Evolutionary conservation across 2,329 filamentous ascomycete species (phyloP), one percentile per base, ranked within the genome.

Genomic region (Tolypocladium album): DNA sequence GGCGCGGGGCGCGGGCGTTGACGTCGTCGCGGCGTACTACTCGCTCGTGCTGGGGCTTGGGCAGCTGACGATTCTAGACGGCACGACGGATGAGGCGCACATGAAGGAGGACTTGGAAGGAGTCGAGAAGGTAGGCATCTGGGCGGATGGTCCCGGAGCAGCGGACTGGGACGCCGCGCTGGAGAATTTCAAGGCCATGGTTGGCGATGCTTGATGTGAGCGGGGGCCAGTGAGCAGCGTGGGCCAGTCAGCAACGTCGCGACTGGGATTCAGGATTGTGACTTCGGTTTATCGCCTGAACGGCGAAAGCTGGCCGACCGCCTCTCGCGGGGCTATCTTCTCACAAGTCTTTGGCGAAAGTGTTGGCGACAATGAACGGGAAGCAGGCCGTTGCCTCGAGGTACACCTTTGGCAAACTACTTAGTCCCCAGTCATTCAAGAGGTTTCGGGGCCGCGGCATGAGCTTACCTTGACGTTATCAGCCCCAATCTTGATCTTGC

Each of bases 401-500:
- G 65, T 87, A 87, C 1, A 87, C 83, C 83, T 85, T 61, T 31
- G 56, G 12, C 61, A 7, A 17, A 9, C 3, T 22, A 1, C 13
- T 43, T 24, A 27, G 50, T 22, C 50, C 36, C 31, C 7, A 38
- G 11, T 12, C 31, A 15, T 20, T n/a, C 50, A 22, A 1, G 27
- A 34, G 5, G 27, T 43, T n/a, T 8, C n/a, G 31, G 20, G 31
- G 17, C 11, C 12, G 22, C 13, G 20, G 31, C 31, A 6, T 6
- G 50, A 22, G 53, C 78, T 66, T 72, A 91, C 90, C 86, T 97
- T 99, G 60, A 97, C 92, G 67, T 87, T 89, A 64, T 94, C 88
- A 1, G 88, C 94, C 58, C 88, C 89, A 50, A 87, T 80, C 75
- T 95, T 97, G 74, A 99, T 97, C 80, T 99, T 99, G 3, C 94